These are phyloP conservation scores for Phellinidium pouzarii DNA, from an alignment of 1,284 basidiomycete genomes.

Conservation along the genomic window DNA sequence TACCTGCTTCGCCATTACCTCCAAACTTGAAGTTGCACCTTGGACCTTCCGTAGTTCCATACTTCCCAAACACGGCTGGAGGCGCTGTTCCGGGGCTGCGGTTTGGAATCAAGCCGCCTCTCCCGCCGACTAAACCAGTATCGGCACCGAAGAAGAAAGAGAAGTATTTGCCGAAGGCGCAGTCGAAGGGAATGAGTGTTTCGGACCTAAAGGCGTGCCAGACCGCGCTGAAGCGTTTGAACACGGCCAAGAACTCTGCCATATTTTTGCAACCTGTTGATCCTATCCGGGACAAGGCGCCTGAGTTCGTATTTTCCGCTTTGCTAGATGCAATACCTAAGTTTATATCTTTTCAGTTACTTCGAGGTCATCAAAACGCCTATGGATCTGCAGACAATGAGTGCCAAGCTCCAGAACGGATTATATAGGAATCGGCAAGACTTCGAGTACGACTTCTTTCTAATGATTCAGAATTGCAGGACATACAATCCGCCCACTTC, in stretches of 20 bases:
- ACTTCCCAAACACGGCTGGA: constrained; percentile 24
- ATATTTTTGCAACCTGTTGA: constrained; percentile 88
- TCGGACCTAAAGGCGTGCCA: constrained; percentile 78
- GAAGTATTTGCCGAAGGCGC: constrained; percentile 59
- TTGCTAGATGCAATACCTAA: not conserved
- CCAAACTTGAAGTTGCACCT: constrained; percentile 15
- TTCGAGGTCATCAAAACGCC: constrained; percentile 87
- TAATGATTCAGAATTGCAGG: constrained; percentile 87
- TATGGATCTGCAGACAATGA: constrained; percentile 92
- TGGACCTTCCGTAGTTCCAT: not conserved
- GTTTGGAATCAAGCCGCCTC: constrained; percentile 22
- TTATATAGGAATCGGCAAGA: constrained; percentile 82
- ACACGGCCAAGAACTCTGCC: constrained; percentile 58
- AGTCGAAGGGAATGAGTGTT: constrained; percentile 74
- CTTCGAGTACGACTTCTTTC: constrained; percentile 82
- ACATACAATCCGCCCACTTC: constrained; percentile 76
- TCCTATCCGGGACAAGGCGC: constrained; percentile 78
- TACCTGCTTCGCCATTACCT: too few relatives aligned
- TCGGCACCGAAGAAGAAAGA: constrained; percentile 34
- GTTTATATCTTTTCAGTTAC: constrained; percentile 49
- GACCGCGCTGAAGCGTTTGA: constrained; percentile 79
- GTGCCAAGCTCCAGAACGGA: constrained; percentile 81
- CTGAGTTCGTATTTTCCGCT: constrained; percentile 49
- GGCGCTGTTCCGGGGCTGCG: constrained; percentile 28
- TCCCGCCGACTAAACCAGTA: not conserved